Evolutionary conservation across 768 basidiomycete genomes (phyloP).

Genomic region (Kwoniella europaea): DNA sequence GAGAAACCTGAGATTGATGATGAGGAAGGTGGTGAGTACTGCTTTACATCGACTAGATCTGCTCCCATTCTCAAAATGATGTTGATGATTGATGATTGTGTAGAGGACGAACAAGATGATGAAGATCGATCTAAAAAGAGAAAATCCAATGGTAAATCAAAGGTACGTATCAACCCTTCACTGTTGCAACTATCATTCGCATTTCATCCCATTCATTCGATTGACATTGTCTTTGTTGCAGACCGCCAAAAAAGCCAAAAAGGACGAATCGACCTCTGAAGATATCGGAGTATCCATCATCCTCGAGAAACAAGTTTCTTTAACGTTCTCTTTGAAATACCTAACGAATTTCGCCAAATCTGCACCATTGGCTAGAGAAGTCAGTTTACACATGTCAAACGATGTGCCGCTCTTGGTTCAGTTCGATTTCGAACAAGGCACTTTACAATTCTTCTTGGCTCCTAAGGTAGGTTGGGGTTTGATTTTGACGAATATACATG

Average conservation of each 20-base stretch:
- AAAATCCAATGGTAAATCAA: constrained; percentile 52
- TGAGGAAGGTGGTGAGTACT: constrained; percentile 54
- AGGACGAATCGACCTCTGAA: constrained; percentile 27
- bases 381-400: constrained; percentile 86
- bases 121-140: constrained; percentile 54
- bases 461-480: constrained; percentile 66
- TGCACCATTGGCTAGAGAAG: constrained; percentile 70
- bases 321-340: constrained; percentile 97
- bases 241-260: constrained; percentile 53
- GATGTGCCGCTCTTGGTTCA: constrained; percentile 87
- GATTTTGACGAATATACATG: no score
- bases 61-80: no score
- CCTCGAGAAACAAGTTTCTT: constrained; percentile 84
- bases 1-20: constrained; percentile 59
- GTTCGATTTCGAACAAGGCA: constrained; percentile 85
- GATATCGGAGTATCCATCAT: constrained; percentile 68
- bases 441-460: constrained; percentile 92
- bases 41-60: no score
- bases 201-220: background rate
- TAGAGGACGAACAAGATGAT: constrained; percentile 59
- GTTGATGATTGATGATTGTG: no score
- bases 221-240: background rate
- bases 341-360: constrained; percentile 96
- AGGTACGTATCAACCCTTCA: constrained; percentile 34
- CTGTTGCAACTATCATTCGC: background rate